Conservation (phyloP, 139 green algal genomes). For the Dunaliella primolecta region DNA sequence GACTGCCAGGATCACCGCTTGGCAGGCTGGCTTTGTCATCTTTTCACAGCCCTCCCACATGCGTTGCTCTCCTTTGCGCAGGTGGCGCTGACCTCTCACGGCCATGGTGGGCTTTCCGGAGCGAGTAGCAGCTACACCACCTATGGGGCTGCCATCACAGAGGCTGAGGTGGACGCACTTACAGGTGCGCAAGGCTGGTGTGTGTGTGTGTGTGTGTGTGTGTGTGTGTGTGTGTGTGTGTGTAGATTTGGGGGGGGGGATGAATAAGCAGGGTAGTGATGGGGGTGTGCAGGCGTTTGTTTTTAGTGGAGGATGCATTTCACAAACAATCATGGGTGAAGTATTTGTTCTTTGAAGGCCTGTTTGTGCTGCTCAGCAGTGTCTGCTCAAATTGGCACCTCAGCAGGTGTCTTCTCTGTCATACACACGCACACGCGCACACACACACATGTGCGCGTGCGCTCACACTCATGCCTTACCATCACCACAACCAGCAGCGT, state of each 20-base stretch:
- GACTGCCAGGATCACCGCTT: too few relatives aligned
- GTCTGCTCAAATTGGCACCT: too few relatives aligned
- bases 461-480: background rate
- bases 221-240: background rate
- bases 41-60: background rate
- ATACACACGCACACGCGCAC: background rate
- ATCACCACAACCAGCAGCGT: background rate
- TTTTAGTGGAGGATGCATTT: background rate
- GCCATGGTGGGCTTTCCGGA: conserved; percentile 1
- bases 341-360: background rate
- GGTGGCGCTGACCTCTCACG: conserved; percentile 13
- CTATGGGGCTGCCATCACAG: conserved; percentile 14
- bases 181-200: conserved; percentile 42
- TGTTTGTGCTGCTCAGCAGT: too few relatives aligned
- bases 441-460: too few relatives aligned
- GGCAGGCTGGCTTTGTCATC: too few relatives aligned
- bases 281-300: background rate
- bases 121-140: background rate
- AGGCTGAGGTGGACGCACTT: conserved; percentile 46
- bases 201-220: background rate
- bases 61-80: background rate
- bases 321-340: background rate
- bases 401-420: too few relatives aligned
- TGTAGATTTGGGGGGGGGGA: background rate
- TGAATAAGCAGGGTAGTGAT: background rate